phyloP scores from a whole-genome alignment of 2,329 filamentous ascomycete genomes.

The Thielaviopsis euricoi region DNA sequence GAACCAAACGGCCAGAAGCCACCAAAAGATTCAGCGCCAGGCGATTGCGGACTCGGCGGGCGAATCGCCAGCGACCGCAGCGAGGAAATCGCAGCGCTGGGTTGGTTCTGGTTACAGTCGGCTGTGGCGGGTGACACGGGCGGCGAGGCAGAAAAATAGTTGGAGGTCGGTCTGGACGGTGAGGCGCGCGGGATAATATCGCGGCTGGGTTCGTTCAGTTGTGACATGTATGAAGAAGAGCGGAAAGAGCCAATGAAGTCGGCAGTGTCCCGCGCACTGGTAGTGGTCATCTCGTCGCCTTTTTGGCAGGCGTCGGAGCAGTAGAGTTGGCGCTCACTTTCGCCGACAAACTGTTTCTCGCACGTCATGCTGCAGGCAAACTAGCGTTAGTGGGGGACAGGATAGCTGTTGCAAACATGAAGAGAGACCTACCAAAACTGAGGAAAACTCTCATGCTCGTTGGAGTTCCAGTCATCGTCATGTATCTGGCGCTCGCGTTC shows the following conservation, averaged over 20 bases:
- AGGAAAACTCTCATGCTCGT: conserved; percentile 42
- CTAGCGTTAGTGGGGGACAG: background rate
- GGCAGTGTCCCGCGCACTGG: conserved; percentile 16
- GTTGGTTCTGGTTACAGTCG: conserved; percentile 18
- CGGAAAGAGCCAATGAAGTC: conserved; percentile 16
- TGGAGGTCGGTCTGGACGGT: conserved; percentile 41
- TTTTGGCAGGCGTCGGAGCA: conserved; percentile 46
- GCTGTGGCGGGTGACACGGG: conserved; percentile 27
- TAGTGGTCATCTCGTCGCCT: conserved; percentile 29
- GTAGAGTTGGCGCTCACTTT: conserved; percentile 41
- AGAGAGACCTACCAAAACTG: conserved; percentile 42
- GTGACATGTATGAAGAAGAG: conserved; percentile 17
- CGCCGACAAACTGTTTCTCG: conserved; percentile 47
- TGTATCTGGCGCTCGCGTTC: conserved; percentile 29
- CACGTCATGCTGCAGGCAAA: conserved; percentile 43
- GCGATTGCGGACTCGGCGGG: conserved; percentile 38
- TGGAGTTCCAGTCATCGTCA: conserved; percentile 34
- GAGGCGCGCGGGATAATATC: conserved; percentile 49
- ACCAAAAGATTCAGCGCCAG: conserved; percentile 24
- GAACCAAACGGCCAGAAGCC: conserved; percentile 34
- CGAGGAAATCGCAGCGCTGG: conserved; percentile 35
- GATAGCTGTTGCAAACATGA: background rate
- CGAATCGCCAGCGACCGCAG: conserved; percentile 37
- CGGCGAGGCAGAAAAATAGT: conserved; percentile 34
- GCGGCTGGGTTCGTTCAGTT: conserved; percentile 28